Base-by-base conservation (phyloP, 1,139 yeast genomes). In the Sugiyamaella pinicola region DNA sequence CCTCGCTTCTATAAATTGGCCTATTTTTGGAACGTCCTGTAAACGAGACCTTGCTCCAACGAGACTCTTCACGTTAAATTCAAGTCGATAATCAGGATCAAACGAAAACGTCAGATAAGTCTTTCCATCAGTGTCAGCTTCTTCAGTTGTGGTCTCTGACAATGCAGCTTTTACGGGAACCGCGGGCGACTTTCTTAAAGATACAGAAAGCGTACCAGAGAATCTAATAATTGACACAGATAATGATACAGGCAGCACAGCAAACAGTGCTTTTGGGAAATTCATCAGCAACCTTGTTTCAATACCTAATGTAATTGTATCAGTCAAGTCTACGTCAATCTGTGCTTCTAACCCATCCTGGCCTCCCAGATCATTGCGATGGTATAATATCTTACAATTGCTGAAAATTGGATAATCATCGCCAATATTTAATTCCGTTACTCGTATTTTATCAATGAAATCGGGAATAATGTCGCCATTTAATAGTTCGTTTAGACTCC, bases 371-470 rank as follows among this genome's bases (percentile, higher is more conserved):
- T 18, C 51, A 19, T 19, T 44, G 17, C 28, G 47, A 37, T 28
- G 48, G 33, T 43, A 52, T 2, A 78, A 79, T 24, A 95, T 87
- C 47, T 96, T 79, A 70, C 99, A 93, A 67, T 95, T 93, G 55
- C 96, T 86, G 67, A 93, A 87, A 47, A 93, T 88, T 1, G 99
- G 99, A 66, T 85, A 95, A 68, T 91, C 97, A 66, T 90, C 89
- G 35, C 99, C 99, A 55, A 93, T 84, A 65, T 91, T 95, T 28
- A 93, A 81, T 63, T 91, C 98, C 1, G 95, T 87, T 48, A 95
- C 82, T 56, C 79, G 80, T 42, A 93, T 84, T 22, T 80, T 78
- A 64, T 86, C 97, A 51, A 95, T 70, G 68, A 84, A 93, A 54
- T 86, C 93, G 0, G 97, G 97, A 49, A 84, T 69, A 22, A 74